Evolutionary conservation across 441 rosid genomes (phyloP).

Genomic region (Erodium trifolium): DNA sequence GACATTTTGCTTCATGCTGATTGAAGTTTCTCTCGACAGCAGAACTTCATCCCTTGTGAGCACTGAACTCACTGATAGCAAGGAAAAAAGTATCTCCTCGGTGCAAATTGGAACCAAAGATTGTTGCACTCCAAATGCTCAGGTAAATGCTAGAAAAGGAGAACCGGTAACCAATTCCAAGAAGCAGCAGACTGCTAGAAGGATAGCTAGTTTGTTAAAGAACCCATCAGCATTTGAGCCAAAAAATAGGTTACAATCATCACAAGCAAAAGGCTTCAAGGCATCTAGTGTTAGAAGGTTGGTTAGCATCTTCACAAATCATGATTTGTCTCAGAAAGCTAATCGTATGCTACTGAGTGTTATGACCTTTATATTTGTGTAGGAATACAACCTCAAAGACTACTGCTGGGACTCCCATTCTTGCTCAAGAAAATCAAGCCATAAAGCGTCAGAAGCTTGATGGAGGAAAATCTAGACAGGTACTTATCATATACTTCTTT

Average conservation of each 20-base stretch:
- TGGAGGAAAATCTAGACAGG: slow-evolving; percentile 85
- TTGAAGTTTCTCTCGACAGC: no score
- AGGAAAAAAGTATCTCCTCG: no score
- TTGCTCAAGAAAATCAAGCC: slow-evolving; percentile 85
- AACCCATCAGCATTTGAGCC: slow-evolving; percentile 54
- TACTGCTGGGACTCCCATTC: slow-evolving; percentile 34
- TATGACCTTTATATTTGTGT: slow-evolving; percentile 8
- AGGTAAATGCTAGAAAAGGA: no score
- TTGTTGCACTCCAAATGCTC: slow-evolving; percentile 30
- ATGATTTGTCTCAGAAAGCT: slow-evolving; percentile 1
- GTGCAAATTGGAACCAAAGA: slow-evolving; percentile 27
- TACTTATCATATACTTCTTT: slow-evolving; percentile 13
- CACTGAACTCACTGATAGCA: no score
- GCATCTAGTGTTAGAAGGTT: slow-evolving; percentile 41
- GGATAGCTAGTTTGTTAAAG: slow-evolving; percentile 42
- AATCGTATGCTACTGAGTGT: background rate
- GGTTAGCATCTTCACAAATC: slow-evolving; percentile 8
- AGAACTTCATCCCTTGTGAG: no score
- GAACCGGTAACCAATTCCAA: slow-evolving; percentile 43
- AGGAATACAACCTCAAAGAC: slow-evolving; percentile 35
- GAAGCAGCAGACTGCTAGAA: slow-evolving; percentile 58
- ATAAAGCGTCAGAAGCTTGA: slow-evolving; percentile 93
- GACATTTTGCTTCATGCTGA: no score
- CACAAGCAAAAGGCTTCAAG: slow-evolving; percentile 33
- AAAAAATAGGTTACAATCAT: slow-evolving; percentile 39